Evolutionary conservation across 148 eudicot species (phyloP).

Genomic region (Arbutus unedo): DNA sequence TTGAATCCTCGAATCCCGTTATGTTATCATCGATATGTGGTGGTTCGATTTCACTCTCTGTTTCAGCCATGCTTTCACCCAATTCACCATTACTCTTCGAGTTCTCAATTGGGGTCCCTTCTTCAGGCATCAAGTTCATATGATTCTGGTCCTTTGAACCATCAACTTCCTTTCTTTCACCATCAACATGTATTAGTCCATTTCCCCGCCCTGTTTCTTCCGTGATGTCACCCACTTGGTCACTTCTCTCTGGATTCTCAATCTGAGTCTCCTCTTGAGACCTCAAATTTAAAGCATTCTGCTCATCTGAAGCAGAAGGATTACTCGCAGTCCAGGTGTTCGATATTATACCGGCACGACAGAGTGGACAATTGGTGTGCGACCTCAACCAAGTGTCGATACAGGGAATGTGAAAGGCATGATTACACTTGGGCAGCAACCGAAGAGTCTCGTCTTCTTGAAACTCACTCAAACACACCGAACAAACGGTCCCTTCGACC

Average conservation of each 20-base stretch:
- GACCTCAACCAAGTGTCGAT: conserved; percentile 71
- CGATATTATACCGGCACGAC: conserved; percentile 45
- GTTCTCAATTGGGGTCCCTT: conserved; percentile 19
- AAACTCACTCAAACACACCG: conserved; percentile 59
- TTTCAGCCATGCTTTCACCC: conserved; percentile 15
- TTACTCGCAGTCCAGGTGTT: conserved; percentile 12
- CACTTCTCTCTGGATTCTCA: conserved; percentile 27
- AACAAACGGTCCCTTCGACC: conserved; percentile 52
- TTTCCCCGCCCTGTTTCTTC: conserved; percentile 7
- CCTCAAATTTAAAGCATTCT: conserved; percentile 15
- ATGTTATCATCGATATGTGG: background rate
- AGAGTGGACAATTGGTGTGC: conserved; percentile 61
- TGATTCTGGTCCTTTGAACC: conserved; percentile 14
- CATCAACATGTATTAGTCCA: conserved; percentile 1
- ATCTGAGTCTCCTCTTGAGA: conserved; percentile 13
- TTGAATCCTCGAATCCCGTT: conserved; percentile 10
- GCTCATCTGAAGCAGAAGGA: conserved; percentile 23
- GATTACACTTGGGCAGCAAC: conserved; percentile 61
- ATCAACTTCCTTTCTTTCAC: conserved; percentile 9
- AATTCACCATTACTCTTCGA: conserved; percentile 26
- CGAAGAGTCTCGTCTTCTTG: conserved; percentile 49
- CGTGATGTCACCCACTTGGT: conserved; percentile 19
- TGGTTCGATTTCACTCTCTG: conserved; percentile 13
- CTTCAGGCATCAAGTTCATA: conserved; percentile 15
- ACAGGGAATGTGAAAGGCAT: conserved; percentile 67